Base-by-base conservation (phyloP, 768 basidiomycete species). In the Auricularia auricula-judae region DNA sequence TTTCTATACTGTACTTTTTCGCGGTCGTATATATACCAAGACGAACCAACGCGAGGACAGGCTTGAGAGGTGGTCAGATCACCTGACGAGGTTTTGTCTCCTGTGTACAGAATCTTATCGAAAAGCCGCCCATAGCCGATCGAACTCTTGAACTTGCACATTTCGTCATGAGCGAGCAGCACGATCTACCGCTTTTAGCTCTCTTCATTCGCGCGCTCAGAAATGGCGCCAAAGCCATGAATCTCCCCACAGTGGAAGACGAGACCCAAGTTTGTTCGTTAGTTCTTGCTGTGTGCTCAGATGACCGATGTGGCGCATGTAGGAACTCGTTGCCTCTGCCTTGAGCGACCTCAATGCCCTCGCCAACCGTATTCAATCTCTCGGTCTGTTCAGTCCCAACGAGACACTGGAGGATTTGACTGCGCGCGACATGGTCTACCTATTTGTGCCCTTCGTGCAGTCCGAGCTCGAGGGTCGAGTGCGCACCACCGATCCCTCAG, bases 341-440 rank as follows among this genome's bases (percentile, higher is more conserved):
- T 72, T 88, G 62, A 72, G 74, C 5, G 84, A 91, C 76, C 76
- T 93, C 36, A 75, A 76, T 33, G 75, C 76, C 53, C 74, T 89
- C 44, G 75, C 78, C 58, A 75, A 79, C 36, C 81, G 84, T 33
- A 79, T 93, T 64, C 68, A 79, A 33, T 80, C 79, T 44, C 77
- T 94, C 54, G 82, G 84, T 0, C 75, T 95, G 42, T 93, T 95
- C 76, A 93, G 91, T 65, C 78, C 86, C 3, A 95, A 95, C 70
- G 93, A 96, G 70, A 79, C 79, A 0, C 76, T 93, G 18, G 88
- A 92, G 56, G 93, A 96, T 72, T 85, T 96, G 64, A 79, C 88
- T 2, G 91, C 92, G 1, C 75, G 79, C 39, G 85, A 93, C 75
- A 76, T 94, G 42, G 76, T 87, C 1, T 94, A 91, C 74, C 78